These are phyloP conservation scores for Botrytis byssoidea DNA, from an alignment of 2,329 filamentous ascomycete genomes.

Conservation along the genomic window DNA sequence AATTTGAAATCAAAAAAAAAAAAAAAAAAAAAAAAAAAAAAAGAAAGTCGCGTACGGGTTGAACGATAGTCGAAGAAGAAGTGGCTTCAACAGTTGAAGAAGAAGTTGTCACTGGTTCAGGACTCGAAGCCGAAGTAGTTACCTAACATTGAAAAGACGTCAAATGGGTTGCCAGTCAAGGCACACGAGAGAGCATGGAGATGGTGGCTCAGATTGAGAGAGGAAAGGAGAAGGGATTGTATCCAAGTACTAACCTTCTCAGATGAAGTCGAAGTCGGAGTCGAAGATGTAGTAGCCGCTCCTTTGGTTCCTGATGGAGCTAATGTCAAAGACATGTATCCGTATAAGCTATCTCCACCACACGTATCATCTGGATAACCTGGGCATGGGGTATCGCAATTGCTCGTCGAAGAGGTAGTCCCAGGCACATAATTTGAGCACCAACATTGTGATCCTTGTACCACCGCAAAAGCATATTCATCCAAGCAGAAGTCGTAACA, in stretches of 20 bases:
- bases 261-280: conserved; percentile 25
- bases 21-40: conserved; percentile 25
- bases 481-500: conserved; percentile 60
- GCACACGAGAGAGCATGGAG: conserved; percentile 20
- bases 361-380: conserved; percentile 68
- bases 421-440: conserved; percentile 68
- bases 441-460: conserved; percentile 68
- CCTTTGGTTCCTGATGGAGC: conserved; percentile 56
- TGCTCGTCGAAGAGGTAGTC: conserved; percentile 37
- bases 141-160: conserved; percentile 36
- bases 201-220: conserved; percentile 8
- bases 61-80: conserved; percentile 1
- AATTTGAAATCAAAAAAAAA: conserved; percentile 17
- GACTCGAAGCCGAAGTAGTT: conserved; percentile 30
- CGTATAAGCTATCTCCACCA: conserved; percentile 60
- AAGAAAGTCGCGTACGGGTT: conserved; percentile 41
- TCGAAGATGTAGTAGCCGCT: conserved; percentile 15
- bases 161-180: conserved; percentile 37
- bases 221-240: background rate
- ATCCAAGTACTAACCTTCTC: conserved; percentile 31
- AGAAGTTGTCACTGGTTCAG: conserved; percentile 13
- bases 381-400: conserved; percentile 62
- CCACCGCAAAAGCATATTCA: conserved; percentile 64
- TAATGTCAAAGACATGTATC: conserved; percentile 59
- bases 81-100: conserved; percentile 15